These are phyloP conservation scores for Botryosphaeria dothidea DNA, from an alignment of 2,329 filamentous ascomycete species.

Conservation along the genomic window DNA sequence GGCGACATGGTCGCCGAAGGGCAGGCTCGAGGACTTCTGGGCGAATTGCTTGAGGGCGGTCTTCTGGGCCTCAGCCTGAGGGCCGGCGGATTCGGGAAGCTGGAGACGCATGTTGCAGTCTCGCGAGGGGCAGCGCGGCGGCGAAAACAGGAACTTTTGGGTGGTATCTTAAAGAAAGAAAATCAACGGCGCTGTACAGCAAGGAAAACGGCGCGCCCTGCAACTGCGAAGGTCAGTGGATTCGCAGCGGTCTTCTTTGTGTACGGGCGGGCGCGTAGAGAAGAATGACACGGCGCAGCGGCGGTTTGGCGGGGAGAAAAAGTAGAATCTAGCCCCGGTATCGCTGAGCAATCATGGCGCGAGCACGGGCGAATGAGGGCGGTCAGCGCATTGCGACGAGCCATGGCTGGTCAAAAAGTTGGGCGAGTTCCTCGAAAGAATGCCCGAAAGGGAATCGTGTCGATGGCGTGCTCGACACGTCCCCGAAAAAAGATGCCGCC, in stretches of 20 bases:
- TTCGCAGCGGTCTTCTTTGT: neutral
- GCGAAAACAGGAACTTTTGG: constrained; percentile 7
- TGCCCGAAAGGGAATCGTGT: neutral
- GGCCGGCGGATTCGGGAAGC: constrained; percentile 38
- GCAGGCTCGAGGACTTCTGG: constrained; percentile 50
- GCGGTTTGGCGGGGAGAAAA: constrained; percentile 8
- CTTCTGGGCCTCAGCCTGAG: constrained; percentile 28
- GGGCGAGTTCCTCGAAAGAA: neutral
- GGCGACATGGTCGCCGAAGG: constrained; percentile 54
- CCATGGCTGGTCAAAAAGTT: constrained; percentile 15
- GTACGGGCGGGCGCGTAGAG: neutral
- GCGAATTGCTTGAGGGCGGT: constrained; percentile 35
- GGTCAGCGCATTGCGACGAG: neutral
- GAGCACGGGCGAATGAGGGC: neutral
- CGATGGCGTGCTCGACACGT: constrained; percentile 15
- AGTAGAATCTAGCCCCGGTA: constrained; percentile 7
- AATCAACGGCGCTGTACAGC: neutral
- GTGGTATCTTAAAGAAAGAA: constrained; percentile 2
- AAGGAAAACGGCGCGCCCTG: neutral
- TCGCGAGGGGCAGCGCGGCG: neutral
- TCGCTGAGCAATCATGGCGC: constrained; percentile 18
- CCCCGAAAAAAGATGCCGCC: neutral
- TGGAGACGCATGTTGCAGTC: constrained; percentile 39
- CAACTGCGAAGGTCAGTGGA: neutral
- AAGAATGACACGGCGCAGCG: neutral